Evolutionary conservation across 345 rosid species (phyloP).

Genomic region (Aurinia saxatilis): DNA sequence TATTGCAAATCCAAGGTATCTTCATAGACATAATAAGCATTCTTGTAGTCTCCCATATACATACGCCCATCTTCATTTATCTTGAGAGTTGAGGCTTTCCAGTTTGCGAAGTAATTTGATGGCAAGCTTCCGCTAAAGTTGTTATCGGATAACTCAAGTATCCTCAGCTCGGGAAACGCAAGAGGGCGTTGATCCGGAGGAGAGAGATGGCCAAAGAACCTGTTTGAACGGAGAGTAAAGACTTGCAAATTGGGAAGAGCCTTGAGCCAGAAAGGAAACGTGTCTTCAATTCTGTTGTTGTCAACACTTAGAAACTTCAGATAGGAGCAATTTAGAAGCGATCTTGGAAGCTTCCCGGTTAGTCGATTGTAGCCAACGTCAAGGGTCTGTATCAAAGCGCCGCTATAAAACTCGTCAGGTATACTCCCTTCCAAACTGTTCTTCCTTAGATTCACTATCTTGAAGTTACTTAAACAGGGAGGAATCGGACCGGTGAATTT

Average conservation of each 20-base stretch:
- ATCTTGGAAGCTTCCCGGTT: conserved; percentile 19
- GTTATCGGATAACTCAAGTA: conserved; percentile 13
- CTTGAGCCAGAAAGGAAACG: conserved; percentile 21
- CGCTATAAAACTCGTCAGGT: conserved; percentile 2
- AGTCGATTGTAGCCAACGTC: conserved; percentile 20
- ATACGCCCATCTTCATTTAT: background rate
- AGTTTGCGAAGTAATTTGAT: background rate
- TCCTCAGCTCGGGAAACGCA: conserved; percentile 1
- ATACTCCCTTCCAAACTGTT: conserved; percentile 23
- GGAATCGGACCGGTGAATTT: conserved; percentile 20
- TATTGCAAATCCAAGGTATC: conserved; percentile 13
- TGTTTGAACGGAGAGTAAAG: conserved; percentile 13
- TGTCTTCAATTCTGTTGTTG: conserved; percentile 7
- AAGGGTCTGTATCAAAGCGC: conserved; percentile 7
- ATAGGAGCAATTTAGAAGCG: conserved; percentile 3
- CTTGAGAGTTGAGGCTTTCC: background rate
- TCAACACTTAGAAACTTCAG: conserved; percentile 8
- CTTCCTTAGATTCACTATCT: conserved; percentile 18
- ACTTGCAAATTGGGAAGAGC: background rate
- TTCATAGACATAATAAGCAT: conserved; percentile 1
- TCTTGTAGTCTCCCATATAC: conserved; percentile 17
- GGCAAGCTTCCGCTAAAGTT: conserved; percentile 5
- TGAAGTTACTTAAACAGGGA: conserved; percentile 9
- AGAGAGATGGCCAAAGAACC: background rate
- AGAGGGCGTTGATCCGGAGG: conserved; percentile 15